Base-by-base conservation (phyloP, 805 yeast genomes). In the Saturnispora galanensis region DNA sequence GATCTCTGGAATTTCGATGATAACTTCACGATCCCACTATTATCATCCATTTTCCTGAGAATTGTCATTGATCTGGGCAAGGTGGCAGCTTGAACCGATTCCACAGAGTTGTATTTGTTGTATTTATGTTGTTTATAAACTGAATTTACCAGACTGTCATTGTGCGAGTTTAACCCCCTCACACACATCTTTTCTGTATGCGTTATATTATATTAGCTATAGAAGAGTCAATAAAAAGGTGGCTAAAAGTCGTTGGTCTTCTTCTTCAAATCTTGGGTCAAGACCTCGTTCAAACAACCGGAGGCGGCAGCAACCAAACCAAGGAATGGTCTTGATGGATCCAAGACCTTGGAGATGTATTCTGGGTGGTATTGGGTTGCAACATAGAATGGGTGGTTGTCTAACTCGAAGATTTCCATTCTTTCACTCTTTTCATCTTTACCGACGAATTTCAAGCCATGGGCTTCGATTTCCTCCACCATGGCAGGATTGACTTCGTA, bases 331-430 rank as follows among this genome's bases (percentile, higher is more conserved):
- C 84, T 77, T 26, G 97, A 89, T 44, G 99, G 98, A 56, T 88
- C 95, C 61, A 93, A 75, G 26, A 94, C 98, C 67, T 94, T 88
- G 41, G 97, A 88, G 53, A 89, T 74, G 65, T 93, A 93, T 70
- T 93, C 99, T 31, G 99, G 99, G 64, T 93, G 99, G 69, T 89
- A 93, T 72, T 93, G 99, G 31, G 97, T 84, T 52, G 90, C 99
- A 56, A 87, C 94, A 58, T 67, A 89, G 69, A 81, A 93, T 58
- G 93, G 93, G 66, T 89, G 97, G 60, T 76, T 79, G 50, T 80
- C 76, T 56, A 88, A 70, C 67, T 93, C 98, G 44, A 86, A 71
- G 43, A 87, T 81, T 68, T 93, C 97, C 95, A 94, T 93, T 72
- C 99, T 84, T 56, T 79, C 76, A 51, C 81, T 84, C 39, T 77